Evolutionary conservation across 306 rosid species (phyloP).

Genomic region (Hippophae gyantsensis): DNA sequence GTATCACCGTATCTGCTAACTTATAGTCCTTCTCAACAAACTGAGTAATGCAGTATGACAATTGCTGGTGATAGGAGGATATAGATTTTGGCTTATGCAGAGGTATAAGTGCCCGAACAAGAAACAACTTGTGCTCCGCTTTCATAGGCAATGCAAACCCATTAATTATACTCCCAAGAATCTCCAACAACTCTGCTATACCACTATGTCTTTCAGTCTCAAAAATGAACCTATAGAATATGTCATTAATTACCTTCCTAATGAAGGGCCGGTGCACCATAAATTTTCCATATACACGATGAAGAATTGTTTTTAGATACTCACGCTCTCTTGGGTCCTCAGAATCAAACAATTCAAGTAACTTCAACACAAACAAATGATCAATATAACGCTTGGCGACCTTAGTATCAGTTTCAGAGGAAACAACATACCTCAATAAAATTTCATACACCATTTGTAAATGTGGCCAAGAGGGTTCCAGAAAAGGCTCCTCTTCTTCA

Average conservation of each 20-base stretch:
- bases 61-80: conserved; percentile 39
- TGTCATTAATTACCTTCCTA: conserved; percentile 56
- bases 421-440: conserved; percentile 43
- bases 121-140: too few species aligned
- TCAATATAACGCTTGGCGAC: conserved; percentile 46
- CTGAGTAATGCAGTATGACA: conserved; percentile 54
- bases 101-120: conserved; percentile 47
- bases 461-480: conserved; percentile 57
- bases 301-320: conserved; percentile 52
- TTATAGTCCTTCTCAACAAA: conserved; percentile 60
- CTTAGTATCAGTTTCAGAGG: conserved; percentile 47
- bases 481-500: conserved; percentile 47
- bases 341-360: conserved; percentile 62
- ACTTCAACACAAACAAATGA: conserved; percentile 38
- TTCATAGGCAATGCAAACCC: too few species aligned
- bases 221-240: conserved; percentile 55
- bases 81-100: conserved; percentile 53
- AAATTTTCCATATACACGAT: conserved; percentile 59
- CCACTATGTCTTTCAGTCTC: conserved; percentile 66
- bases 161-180: too few species aligned
- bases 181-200: conserved; percentile 53
- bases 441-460: conserved; percentile 57
- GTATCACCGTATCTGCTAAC: conserved; percentile 57
- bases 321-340: conserved; percentile 69
- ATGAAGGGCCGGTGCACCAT: conserved; percentile 66